Conservation (phyloP, 345 rosid species). For the Balakata baccata region DNA sequence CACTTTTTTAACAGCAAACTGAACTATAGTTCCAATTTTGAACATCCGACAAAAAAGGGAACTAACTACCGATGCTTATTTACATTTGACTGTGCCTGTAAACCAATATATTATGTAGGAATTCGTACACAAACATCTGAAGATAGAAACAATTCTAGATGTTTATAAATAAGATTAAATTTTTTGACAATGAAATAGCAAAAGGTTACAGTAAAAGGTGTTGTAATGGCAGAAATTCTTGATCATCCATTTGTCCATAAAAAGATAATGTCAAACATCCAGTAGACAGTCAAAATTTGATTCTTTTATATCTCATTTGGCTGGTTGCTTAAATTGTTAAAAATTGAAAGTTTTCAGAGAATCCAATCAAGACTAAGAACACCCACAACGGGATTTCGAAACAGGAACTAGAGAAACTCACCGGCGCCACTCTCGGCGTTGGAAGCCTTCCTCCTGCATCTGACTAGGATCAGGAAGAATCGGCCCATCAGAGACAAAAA, state of each 20-base stretch:
- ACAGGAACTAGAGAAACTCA: background rate
- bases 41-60: too few species aligned
- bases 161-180: too few species aligned
- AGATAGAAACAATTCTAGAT: background rate
- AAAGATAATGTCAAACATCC: background rate
- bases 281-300: background rate
- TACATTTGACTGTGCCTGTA: too few species aligned
- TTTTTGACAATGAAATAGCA: background rate
- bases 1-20: too few species aligned
- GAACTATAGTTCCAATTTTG: too few species aligned
- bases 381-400: too few species aligned
- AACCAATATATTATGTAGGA: background rate
- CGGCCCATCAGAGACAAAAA: slow-evolving; percentile 25
- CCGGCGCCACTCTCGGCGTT: slow-evolving; percentile 32
- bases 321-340: background rate
- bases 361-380: background rate
- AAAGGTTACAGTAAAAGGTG: background rate
- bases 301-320: background rate
- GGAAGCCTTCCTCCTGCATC: slow-evolving; percentile 26
- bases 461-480: slow-evolving; percentile 21
- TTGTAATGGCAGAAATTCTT: background rate
- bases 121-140: background rate
- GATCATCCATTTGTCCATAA: background rate
- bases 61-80: too few species aligned
- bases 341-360: background rate